Base-by-base conservation (phyloP, 345 rosid species). In the Gossypium bickii region DNA sequence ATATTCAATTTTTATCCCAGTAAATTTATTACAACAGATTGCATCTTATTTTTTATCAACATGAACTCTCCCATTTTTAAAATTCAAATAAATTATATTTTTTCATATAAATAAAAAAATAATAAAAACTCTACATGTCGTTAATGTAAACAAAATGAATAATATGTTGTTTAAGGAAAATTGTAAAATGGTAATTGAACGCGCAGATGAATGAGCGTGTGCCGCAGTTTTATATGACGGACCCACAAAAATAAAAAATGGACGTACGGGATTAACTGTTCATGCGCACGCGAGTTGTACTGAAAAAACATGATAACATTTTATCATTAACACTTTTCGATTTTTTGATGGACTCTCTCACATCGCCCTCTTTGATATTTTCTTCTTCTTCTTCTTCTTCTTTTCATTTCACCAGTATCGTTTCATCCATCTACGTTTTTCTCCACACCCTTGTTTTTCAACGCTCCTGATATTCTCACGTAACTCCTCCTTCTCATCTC, bases 271-370 rank as follows among this genome's bases (percentile, higher is more conserved):
- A 9, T 67, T 16, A 1, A 80, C 84, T 85, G 76, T 82, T 85
- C 81, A 80, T 49, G 48, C 18, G 84, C 85, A 85, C 81, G 87
- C 87, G 70, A 48, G 78, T 12, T 34, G 81, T 71, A 69, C 79
- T 16, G 55, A 51, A 16, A 7, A 74, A 67, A 71, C 74, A 80
- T 80, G 16, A 78, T 71, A 80, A 78, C 83, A 68, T 78, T 77
- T 78, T 77, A 84, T 82, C 78, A 78, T 79, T 76, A 74, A 70
- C 41, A 67, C 51, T 51, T 22, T 51, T 18, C 4, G 22, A 48
- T 41, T 22, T 43, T 67, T 67, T 11, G 58, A 71, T 57, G 71
- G 76, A 56, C 65, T 13, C 48, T 13, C 29, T 11, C 9, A n/a
- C 84, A 71, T 76, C 34, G 16, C 58, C 77, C 80, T 53, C n/a